phyloP scores from a whole-genome alignment of 2,329 filamentous ascomycete genomes.

The Chalara sp. region DNA sequence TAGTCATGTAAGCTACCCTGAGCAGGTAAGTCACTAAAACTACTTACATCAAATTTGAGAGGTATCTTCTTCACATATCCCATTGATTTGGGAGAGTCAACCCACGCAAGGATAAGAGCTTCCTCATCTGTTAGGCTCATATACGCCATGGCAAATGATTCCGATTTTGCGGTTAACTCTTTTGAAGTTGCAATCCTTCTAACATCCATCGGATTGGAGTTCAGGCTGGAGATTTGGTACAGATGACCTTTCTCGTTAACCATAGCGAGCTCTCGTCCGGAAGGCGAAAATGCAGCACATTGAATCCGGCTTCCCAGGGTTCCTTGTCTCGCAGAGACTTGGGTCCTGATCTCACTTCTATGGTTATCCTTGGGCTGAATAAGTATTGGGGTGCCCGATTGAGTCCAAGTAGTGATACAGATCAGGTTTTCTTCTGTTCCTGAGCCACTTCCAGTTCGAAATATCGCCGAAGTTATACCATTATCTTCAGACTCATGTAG shows the following conservation, averaged over 20 bases:
- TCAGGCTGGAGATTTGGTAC: slow-evolving; percentile 32
- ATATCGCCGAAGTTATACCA: slow-evolving; percentile 31
- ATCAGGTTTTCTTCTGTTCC: slow-evolving; percentile 30
- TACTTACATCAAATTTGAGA: not conserved
- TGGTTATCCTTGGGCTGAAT: slow-evolving; percentile 33
- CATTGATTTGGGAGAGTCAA: slow-evolving; percentile 27
- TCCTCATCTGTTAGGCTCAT: slow-evolving; percentile 33
- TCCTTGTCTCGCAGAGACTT: slow-evolving; percentile 23
- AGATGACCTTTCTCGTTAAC: slow-evolving; percentile 35
- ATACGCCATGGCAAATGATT: slow-evolving; percentile 32
- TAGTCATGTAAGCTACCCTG: not conserved
- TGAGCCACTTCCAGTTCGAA: slow-evolving; percentile 22
- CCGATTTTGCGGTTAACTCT: slow-evolving; percentile 32
- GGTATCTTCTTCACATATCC: slow-evolving; percentile 23
- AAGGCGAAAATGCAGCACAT: slow-evolving; percentile 32
- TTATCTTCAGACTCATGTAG: slow-evolving; percentile 36
- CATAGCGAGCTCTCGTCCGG: slow-evolving; percentile 31
- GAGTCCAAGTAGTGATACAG: slow-evolving; percentile 36
- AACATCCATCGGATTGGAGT: slow-evolving; percentile 32
- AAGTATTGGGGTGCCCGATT: slow-evolving; percentile 33
- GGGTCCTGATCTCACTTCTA: slow-evolving; percentile 28
- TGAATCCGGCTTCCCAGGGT: slow-evolving; percentile 34
- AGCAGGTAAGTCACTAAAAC: not conserved
- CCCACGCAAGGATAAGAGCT: slow-evolving; percentile 32
- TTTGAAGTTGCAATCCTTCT: slow-evolving; percentile 29